Evolutionary conservation across 305 asterid species (phyloP).

Genomic region (Coffea humblotiana): DNA sequence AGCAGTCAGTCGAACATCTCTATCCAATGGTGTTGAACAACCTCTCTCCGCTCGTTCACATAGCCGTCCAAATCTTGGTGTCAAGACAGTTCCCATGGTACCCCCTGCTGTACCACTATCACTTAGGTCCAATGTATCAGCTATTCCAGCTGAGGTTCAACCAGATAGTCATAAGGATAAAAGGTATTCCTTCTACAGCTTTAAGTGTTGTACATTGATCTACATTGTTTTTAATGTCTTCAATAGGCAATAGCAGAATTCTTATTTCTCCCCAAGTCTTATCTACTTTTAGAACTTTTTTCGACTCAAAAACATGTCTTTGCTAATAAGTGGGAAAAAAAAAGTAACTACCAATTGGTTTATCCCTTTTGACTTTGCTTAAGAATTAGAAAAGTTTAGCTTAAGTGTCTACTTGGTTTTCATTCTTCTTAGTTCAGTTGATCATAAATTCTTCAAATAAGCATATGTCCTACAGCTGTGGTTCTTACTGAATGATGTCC

Average conservation of each 20-base stretch:
- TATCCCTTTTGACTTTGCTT: background rate
- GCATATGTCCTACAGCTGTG: background rate
- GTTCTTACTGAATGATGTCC: background rate
- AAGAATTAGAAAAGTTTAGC: background rate
- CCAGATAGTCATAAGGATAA: constrained; percentile 54
- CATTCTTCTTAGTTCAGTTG: background rate
- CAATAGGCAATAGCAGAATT: background rate
- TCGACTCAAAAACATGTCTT: background rate
- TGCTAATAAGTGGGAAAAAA: background rate
- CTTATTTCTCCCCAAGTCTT: background rate
- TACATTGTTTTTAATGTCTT: background rate
- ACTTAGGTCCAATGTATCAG: constrained; percentile 43
- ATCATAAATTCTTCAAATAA: background rate
- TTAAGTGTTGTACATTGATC: background rate
- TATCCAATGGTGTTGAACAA: constrained; percentile 34
- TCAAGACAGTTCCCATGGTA: constrained; percentile 47
- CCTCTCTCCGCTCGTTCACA: constrained; percentile 65
- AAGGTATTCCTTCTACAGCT: constrained; percentile 33
- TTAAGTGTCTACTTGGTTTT: background rate
- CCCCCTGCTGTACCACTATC: constrained; percentile 58
- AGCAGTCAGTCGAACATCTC: constrained; percentile 36
- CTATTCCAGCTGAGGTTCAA: constrained; percentile 47
- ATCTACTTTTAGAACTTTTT: background rate
- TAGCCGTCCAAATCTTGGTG: constrained; percentile 47
- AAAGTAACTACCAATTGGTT: background rate